These are phyloP conservation scores for Canavalia gladiata DNA, from an alignment of 306 rosid genomes.

Conservation along the genomic window DNA sequence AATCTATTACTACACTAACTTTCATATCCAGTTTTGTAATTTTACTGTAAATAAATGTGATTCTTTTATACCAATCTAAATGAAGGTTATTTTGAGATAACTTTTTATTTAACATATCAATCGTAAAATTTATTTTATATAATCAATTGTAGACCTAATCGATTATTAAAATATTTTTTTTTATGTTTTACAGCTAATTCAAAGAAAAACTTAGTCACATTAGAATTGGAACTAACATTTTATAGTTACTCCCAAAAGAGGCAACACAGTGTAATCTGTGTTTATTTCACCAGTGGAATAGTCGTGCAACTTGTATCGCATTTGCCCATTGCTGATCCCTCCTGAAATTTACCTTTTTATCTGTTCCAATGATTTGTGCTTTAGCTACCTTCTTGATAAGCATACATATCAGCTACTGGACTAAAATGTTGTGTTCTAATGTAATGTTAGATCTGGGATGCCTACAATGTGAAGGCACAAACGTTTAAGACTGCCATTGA, in stretches of 20 bases:
- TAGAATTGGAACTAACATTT: not conserved
- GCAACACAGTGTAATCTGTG: conserved; percentile 9
- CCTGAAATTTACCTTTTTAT: not conserved
- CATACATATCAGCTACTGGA: not conserved
- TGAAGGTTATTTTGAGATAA: no score
- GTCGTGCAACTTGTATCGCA: not conserved
- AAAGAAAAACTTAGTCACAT: not conserved
- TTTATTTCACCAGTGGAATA: conserved; percentile 20
- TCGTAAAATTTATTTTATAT: no score
- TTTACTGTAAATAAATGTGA: no score
- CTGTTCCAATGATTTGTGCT: not conserved
- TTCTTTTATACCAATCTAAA: no score
- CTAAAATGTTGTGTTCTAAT: conserved; percentile 33
- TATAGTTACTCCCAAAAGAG: not conserved
- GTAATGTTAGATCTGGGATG: conserved; percentile 85
- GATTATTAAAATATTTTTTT: no score
- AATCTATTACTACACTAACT: no score
- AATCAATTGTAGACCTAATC: no score
- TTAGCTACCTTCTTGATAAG: conserved; percentile 5
- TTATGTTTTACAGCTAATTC: no score
- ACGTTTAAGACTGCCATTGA: conserved; percentile 98
- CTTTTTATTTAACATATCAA: no score
- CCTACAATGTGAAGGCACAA: conserved; percentile 95
- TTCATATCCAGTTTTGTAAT: no score
- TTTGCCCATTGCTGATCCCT: not conserved